These are phyloP conservation scores for Lactarius hengduanensis DNA, from an alignment of 768 basidiomycete genomes.

Conservation along the genomic window DNA sequence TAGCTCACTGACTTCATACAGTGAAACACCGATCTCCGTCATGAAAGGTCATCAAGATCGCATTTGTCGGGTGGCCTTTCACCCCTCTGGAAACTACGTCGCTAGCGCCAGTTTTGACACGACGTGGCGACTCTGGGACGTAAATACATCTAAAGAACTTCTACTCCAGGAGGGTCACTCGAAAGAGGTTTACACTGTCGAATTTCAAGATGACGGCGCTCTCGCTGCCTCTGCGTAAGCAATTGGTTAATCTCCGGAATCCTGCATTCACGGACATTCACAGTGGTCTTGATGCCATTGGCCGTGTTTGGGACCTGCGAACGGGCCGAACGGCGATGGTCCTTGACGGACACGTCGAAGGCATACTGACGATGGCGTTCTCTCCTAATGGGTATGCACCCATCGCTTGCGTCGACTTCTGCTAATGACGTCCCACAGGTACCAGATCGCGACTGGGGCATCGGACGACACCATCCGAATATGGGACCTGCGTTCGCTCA, in stretches of 20 bases:
- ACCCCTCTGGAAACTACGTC: conserved; percentile 91
- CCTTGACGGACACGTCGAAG: conserved; percentile 93
- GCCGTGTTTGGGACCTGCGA: conserved; percentile 94
- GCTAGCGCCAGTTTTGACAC: conserved; percentile 97
- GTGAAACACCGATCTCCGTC: conserved; percentile 82
- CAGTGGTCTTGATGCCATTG: conserved; percentile 95
- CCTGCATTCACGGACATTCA: conserved; percentile 15
- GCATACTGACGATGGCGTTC: conserved; percentile 88
- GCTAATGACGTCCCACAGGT: conserved; percentile 47
- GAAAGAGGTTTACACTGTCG: conserved; percentile 94
- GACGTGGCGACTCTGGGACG: conserved; percentile 97
- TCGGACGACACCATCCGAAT: conserved; percentile 97
- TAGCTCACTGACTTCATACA: conserved; percentile 35
- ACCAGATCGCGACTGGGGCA: conserved; percentile 95
- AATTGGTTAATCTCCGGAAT: neutral
- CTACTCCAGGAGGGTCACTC: conserved; percentile 95
- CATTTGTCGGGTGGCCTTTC: conserved; percentile 92
- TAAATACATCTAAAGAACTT: conserved; percentile 74
- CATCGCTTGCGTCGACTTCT: conserved; percentile 6
- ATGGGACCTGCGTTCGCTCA: conserved; percentile 96
- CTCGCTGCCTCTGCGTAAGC: conserved; percentile 89
- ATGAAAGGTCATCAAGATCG: conserved; percentile 88
- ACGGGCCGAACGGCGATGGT: conserved; percentile 98
- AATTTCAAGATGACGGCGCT: conserved; percentile 94
- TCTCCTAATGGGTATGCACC: conserved; percentile 86